phyloP scores from a whole-genome alignment of 768 basidiomycete species.

The Hypholoma sublateritium region DNA sequence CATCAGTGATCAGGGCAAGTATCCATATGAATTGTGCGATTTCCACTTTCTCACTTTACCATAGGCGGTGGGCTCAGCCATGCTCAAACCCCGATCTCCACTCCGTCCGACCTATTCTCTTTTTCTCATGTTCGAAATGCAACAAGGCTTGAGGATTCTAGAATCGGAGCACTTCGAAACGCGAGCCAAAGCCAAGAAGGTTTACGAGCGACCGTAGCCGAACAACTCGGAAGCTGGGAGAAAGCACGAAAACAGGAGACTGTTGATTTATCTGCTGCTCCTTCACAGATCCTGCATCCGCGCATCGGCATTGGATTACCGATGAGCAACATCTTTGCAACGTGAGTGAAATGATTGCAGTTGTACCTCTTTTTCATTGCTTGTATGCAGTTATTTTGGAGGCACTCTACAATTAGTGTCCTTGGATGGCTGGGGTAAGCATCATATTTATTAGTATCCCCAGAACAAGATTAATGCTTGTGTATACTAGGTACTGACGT shows the following conservation, averaged over 20 bases:
- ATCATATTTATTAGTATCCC: neutral
- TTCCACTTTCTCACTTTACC: conserved; percentile 12
- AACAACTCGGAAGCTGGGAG: conserved; percentile 64
- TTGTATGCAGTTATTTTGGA: conserved; percentile 66
- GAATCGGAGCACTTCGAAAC: conserved; percentile 66
- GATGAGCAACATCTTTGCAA: conserved; percentile 88
- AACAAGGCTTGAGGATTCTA: conserved; percentile 61
- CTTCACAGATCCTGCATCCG: conserved; percentile 49
- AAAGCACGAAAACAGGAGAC: conserved; percentile 27
- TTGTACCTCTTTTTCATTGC: neutral
- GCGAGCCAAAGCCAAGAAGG: conserved; percentile 61
- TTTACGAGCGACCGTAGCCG: conserved; percentile 75
- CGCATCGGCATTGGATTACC: conserved; percentile 82
- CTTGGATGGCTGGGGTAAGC: conserved; percentile 80
- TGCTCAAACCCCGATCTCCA: conserved; percentile 45
- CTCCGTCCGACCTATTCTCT: conserved; percentile 80
- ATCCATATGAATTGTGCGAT: neutral
- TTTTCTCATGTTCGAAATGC: conserved; percentile 86
- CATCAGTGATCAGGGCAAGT: conserved; percentile 85
- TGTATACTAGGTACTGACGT: conserved; percentile 71
- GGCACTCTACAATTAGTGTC: conserved; percentile 79
- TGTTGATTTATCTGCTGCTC: conserved; percentile 38
- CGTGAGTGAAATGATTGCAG: conserved; percentile 33
- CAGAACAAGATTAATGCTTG: neutral
- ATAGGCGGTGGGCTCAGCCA: conserved; percentile 72